Conservation (phyloP, 192 early-diverging fungal species). For the Coemansia sp. region DNA sequence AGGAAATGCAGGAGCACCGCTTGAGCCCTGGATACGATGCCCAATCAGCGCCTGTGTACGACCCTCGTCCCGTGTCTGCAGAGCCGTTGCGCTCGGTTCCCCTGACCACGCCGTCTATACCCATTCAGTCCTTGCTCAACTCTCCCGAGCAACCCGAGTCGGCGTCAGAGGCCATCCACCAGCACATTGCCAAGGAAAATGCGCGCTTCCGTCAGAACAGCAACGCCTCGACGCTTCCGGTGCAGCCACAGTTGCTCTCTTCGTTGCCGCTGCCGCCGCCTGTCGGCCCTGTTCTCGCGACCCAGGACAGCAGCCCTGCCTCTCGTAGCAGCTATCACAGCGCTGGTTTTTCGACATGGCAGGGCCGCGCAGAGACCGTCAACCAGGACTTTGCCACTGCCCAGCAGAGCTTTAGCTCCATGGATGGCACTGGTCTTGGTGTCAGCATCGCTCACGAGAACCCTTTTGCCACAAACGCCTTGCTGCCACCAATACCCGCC, state of each 20-base stretch:
- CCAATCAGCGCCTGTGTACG: constrained; percentile 8
- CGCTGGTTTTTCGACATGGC: constrained; percentile 47
- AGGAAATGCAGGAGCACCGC: constrained; percentile 49
- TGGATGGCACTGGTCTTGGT: constrained; percentile 25
- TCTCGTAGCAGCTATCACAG: constrained; percentile 56
- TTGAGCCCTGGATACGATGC: constrained; percentile 12
- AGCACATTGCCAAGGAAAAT: constrained; percentile 52
- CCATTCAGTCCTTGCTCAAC: constrained; percentile 51
- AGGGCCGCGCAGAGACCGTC: constrained; percentile 44
- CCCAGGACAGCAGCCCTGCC: constrained; percentile 41
- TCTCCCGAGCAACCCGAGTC: constrained; percentile 24
- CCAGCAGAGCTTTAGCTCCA: constrained; percentile 52
- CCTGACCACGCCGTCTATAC: constrained; percentile 21
- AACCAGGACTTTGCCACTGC: constrained; percentile 51
- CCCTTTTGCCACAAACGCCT: background rate
- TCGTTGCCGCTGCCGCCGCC: constrained; percentile 12
- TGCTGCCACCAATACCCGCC: constrained; percentile 9
- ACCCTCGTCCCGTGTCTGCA: constrained; percentile 5
- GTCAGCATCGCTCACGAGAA: constrained; percentile 6
- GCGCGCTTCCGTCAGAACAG: constrained; percentile 48
- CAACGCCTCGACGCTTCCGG: constrained; percentile 18
- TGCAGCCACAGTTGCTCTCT: constrained; percentile 4
- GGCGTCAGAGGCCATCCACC: constrained; percentile 26
- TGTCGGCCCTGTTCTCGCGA: background rate
- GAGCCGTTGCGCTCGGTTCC: background rate